Conservation (phyloP, 1,139 yeast species). For the Kodamaea ohmeri region DNA sequence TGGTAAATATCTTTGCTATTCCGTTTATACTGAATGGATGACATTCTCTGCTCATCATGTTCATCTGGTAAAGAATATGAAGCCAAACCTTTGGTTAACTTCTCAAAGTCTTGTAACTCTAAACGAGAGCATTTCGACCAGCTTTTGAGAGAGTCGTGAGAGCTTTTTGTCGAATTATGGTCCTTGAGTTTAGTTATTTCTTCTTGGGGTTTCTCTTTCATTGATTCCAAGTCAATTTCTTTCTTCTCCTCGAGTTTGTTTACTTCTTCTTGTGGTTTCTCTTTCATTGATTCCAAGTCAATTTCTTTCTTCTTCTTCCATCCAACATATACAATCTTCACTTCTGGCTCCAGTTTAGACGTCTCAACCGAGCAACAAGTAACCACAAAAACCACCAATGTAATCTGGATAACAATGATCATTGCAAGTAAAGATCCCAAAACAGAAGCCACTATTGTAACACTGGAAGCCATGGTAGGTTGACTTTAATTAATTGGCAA, state of each 20-base stretch:
- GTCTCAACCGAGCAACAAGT: not conserved
- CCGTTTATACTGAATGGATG: constrained; percentile 14
- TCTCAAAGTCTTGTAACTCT: constrained; percentile 19
- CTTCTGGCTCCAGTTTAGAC: too few species aligned
- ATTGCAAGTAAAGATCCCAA: constrained; percentile 5
- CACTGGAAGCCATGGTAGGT: constrained; percentile 1
- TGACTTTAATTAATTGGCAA: not conserved
- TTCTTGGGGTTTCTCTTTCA: too few species aligned
- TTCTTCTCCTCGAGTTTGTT: too few species aligned
- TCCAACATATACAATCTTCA: too few species aligned
- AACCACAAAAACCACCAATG: not conserved
- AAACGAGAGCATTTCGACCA: not conserved
- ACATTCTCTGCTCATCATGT: constrained; percentile 10
- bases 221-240: constrained; percentile 16
- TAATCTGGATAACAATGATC: not conserved
- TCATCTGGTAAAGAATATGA: not conserved
- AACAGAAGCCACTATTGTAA: not conserved
- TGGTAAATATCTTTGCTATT: constrained; percentile 8
- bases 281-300: constrained; percentile 19
- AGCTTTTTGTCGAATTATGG: too few species aligned
- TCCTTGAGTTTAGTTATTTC: too few species aligned
- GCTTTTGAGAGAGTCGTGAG: too few species aligned
- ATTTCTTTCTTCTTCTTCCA: not conserved
- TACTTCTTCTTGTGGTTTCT: too few species aligned
- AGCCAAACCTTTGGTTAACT: constrained; percentile 13